These are phyloP conservation scores for Orbilia brochopaga DNA, from an alignment of 2,329 filamentous ascomycete genomes.

Conservation along the genomic window DNA sequence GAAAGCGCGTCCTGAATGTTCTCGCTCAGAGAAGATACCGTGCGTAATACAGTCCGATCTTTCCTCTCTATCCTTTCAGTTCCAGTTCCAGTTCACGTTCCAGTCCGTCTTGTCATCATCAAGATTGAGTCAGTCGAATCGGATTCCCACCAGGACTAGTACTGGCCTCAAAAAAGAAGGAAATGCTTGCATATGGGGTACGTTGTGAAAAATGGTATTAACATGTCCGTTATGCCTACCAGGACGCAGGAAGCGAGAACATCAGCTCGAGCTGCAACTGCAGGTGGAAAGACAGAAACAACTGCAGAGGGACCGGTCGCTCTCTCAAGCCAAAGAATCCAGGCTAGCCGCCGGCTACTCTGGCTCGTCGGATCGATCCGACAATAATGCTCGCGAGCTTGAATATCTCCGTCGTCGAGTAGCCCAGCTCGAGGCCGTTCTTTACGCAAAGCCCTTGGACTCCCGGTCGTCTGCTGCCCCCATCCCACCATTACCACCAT, in stretches of 20 bases:
- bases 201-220: neutral
- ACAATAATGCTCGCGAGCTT: constrained; percentile 40
- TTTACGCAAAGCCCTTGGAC: constrained; percentile 42
- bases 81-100: neutral
- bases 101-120: neutral
- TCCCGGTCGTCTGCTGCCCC: constrained; percentile 28
- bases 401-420: constrained; percentile 42
- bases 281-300: constrained; percentile 47
- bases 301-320: constrained; percentile 10
- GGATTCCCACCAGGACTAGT: neutral
- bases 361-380: constrained; percentile 31
- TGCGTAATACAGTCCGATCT: constrained; percentile 33
- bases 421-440: constrained; percentile 35
- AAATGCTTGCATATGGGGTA: too few relatives aligned
- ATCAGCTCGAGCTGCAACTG: constrained; percentile 45
- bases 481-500: too few relatives aligned
- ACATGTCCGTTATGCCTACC: neutral
- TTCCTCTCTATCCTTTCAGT: neutral
- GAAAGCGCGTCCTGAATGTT: constrained; percentile 47
- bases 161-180: too few relatives aligned
- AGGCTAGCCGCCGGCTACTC: constrained; percentile 39
- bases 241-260: constrained; percentile 49
- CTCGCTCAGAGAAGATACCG: constrained; percentile 48
- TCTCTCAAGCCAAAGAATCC: constrained; percentile 30
- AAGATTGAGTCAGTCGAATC: too few relatives aligned